A percentile compares a stretch with the other conserved stretches of the same genome.
Evolutionary conservation across 805 yeast species (phyloP).

Genomic region (Wickerhamomyces pijperi): DNA sequence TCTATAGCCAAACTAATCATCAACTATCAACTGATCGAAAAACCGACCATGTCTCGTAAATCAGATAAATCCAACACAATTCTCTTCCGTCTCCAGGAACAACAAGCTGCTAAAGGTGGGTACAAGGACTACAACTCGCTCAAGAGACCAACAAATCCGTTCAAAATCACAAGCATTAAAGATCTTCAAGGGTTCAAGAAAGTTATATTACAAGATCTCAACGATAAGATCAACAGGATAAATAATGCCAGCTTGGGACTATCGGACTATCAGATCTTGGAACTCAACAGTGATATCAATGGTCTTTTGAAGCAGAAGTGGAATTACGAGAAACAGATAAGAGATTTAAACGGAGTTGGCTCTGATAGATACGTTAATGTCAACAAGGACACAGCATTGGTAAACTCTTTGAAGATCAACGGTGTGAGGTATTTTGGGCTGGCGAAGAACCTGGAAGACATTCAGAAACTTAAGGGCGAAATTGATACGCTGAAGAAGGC

Average conservation of each 20-base stretch:
- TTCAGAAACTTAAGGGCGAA: slow-evolving; percentile 27
- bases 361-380: slow-evolving; percentile 28
- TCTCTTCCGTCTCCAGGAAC: slow-evolving; percentile 53
- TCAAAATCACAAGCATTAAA: slow-evolving; percentile 37
- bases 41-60: slow-evolving; percentile 53
- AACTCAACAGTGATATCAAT: slow-evolving; percentile 65
- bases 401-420: slow-evolving; percentile 12
- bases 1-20: too few relatives aligned
- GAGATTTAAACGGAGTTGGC: slow-evolving; percentile 65
- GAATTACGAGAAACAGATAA: slow-evolving; percentile 72
- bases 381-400: slow-evolving; percentile 8
- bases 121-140: slow-evolving; percentile 43
- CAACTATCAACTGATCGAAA: too few relatives aligned
- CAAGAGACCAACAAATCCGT: slow-evolving; percentile 51
- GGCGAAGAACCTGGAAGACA: slow-evolving; percentile 73
- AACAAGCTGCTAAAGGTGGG: slow-evolving; percentile 48
- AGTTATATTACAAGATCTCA: slow-evolving; percentile 52
- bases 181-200: slow-evolving; percentile 67
- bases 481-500: slow-evolving; percentile 3
- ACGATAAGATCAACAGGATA: slow-evolving; percentile 45
- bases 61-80: slow-evolving; percentile 67
- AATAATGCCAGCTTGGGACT: slow-evolving; percentile 39
- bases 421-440: slow-evolving; percentile 61
- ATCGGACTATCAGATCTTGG: slow-evolving; percentile 55
- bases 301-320: slow-evolving; percentile 52